Base-by-base conservation (phyloP, 1,284 basidiomycete genomes). In the Rugosomyces carneus region DNA sequence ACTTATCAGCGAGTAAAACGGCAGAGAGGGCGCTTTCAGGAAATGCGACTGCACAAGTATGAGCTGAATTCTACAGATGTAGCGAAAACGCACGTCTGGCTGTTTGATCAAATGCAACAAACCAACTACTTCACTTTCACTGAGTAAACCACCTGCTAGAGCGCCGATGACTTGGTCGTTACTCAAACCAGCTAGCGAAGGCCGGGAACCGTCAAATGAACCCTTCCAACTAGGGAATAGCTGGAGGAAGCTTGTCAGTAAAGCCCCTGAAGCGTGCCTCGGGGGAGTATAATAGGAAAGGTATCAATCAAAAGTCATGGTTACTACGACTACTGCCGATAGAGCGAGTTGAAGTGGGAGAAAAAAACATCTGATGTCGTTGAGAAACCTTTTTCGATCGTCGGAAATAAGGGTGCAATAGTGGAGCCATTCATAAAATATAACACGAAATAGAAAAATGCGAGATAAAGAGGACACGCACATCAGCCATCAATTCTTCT, bases 221-320 rank as follows among this genome's bases (percentile, higher is more conserved):
- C 86, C 86, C 49, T 76, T 75, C 87, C 87, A 90, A 5, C 73
- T 76, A 5, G 87, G 86, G 66, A 89, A 90, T 3, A 90, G 59
- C 80, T 87, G 34, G 48, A 27, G 31, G 52, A 45, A 9, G 44
- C 35, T 37, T 11, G 16, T 13, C 19, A 19, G 7, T 10, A 19
- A 15, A 37, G 8, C 32, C 43, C 20, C 18, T 13, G 40, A 21
- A 31, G 40, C 29, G n/a, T n/a, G n/a, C n/a, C n/a, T n/a, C n/a
- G n/a, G n/a, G n/a, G n/a, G n/a, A n/a, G n/a, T n/a, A 31, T 35
- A 6, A 35, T 37, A 40, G 21, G 36, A 37, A 37, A 32, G 16
- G 18, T 27, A 34, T 41, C 34, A 37, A 26, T 27, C 24, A 11
- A 13, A 6, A 27, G 21, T 31, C 10, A 36, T 35, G 44, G 44